Conservation (phyloP, 2,329 filamentous ascomycete species). For the Didymella segeticola region DNA sequence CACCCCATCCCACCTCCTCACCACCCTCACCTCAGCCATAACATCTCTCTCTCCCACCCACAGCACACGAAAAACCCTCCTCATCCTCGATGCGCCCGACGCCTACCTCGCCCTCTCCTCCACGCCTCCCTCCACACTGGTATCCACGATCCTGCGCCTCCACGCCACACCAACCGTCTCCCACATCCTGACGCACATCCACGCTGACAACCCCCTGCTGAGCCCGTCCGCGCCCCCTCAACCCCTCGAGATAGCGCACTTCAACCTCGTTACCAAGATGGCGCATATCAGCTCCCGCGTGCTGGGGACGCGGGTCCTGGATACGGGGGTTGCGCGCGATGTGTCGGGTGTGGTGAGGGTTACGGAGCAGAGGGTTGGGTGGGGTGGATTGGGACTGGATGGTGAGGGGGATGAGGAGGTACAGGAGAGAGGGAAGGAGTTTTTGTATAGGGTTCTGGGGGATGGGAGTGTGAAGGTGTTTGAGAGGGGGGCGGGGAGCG, state of each 20-base stretch:
- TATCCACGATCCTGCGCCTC: conserved; percentile 36
- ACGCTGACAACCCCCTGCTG: conserved; percentile 77
- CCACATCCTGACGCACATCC: conserved; percentile 69
- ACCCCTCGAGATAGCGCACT: conserved; percentile 42
- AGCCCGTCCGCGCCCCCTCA: conserved; percentile 49
- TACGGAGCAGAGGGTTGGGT: conserved; percentile 55
- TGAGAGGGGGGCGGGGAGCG: conserved; percentile 68
- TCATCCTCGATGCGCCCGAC: conserved; percentile 56
- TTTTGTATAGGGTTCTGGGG: conserved; percentile 79
- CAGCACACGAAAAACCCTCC: conserved; percentile 41
- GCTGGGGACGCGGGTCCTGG: conserved; percentile 75
- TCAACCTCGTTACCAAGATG: conserved; percentile 69
- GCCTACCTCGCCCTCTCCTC: conserved; percentile 50
- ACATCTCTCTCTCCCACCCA: conserved; percentile 19
- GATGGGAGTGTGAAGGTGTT: conserved; percentile 86
- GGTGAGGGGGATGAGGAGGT: conserved; percentile 33
- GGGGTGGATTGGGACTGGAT: conserved; percentile 36
- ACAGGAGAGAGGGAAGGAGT: conserved; percentile 65
- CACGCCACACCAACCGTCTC: conserved; percentile 62
- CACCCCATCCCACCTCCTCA: conserved; percentile 32
- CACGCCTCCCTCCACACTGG: conserved; percentile 28
- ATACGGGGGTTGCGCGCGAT: conserved; percentile 88
- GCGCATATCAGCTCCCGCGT: conserved; percentile 79
- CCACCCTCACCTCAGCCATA: conserved; percentile 37
- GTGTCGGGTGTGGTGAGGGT: conserved; percentile 87